Base-by-base conservation (phyloP, 2,329 filamentous ascomycete species). In the Seiridium unicorne region DNA sequence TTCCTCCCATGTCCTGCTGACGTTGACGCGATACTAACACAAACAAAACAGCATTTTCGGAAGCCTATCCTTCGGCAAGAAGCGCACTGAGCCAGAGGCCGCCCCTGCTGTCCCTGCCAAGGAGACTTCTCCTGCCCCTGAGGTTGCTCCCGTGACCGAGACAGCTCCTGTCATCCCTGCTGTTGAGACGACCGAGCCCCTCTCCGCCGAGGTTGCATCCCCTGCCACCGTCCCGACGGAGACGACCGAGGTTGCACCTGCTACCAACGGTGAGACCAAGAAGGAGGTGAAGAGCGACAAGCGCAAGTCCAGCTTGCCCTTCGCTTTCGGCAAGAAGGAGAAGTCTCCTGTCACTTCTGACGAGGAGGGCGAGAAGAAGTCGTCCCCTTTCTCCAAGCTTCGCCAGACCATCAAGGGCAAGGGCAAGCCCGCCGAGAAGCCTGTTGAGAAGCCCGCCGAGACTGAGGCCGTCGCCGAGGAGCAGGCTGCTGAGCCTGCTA, bases 301-400 rank as follows among this genome's bases (percentile, higher is more conserved):
- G 90, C 91, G 92, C 76, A 87, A 88, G 77, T 95, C 91, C 66
- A 89, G 93, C 70, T 76, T 86, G 7, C 83, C 83, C 54, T 96
- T 96, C 77, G 87, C 86, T 69, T 88, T 87, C 71, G 87, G 91
- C 77, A 90, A 92, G 84, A 94, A 94, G 83, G 88, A 90, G 75
- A 84, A 84, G 77, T 61, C 69, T 32, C 73, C 79, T 51, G 70
- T 26, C 18, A 26, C 77, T 42, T 83, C 83, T 1, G 88, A 88
- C 65, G 82, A 86, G 68, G 88, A 90, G 72, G 81, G 84, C 65
- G 81, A 85, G 75, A 84, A 84, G 79, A 79, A 53, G 49, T 81
- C 81, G 64, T 79, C 79, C 60, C 77, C 77, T 68, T 87, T 87
- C 81, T 86, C 84, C 63, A 86, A 86, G 81, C 76, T 87, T 70